Base-by-base conservation (phyloP, 2,329 filamentous ascomycete genomes). In the Ascocoryne sarcoides region DNA sequence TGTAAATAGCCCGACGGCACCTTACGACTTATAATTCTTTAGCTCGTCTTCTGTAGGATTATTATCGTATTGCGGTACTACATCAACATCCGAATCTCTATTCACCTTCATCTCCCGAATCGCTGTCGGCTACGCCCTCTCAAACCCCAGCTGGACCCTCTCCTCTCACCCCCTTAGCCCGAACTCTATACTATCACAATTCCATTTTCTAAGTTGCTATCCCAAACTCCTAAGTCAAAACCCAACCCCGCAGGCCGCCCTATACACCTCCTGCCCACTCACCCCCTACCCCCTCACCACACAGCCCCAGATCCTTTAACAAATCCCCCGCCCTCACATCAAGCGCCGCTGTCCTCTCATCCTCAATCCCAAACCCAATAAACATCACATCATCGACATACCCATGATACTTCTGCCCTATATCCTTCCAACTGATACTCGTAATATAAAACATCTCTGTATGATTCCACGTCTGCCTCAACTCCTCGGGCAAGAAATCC, bases 371-470 rank as follows among this genome's bases (percentile, higher is more conserved):
- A 53, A 79, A 78, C 0, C 59, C 64, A 3, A 79, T 32, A 30
- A 78, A 69, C 10, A 78, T 14, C 10, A 68, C 64, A 49, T 79
- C 74, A 45, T 78, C 74, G 8, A 71, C 43, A 40, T 68, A 75
- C 0, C 75, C 75, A 49, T 76, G 69, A 46, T 78, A 77, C 20
- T 54, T 66, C 45, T 65, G 58, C 0, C 62, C 64, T 0, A 56
- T 54, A 0, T 46, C 53, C 53, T 69, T 75, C 75, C 75, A 79
- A 44, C 64, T 72, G 21, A 76, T 68, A 0, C 66, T 71, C 0
- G 72, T 77, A 0, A 77, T 60, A 45, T 76, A 79, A 19, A 79
- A 59, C 71, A 77, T 75, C 49, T 76, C 70, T 0, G 65, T 67
- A 17, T 65, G 62, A 1, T 57, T 54, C 49, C 45, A 53, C 16